Evolutionary conservation across 2,329 filamentous ascomycete genomes (phyloP).

Genomic region (Coniochaeta sp.): DNA sequence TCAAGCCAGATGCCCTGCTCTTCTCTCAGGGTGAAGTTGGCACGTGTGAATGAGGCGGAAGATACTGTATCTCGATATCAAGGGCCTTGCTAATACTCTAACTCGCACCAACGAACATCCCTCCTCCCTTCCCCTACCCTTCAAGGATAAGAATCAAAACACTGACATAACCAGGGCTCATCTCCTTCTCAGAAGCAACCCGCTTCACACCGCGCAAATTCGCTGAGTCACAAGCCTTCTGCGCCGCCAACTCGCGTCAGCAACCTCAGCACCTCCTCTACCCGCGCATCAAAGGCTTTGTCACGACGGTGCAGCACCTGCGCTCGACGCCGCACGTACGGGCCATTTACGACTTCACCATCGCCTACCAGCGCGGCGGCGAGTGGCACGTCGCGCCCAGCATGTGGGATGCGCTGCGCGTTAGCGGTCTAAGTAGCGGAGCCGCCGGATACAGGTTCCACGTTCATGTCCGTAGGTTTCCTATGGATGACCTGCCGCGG

Average conservation of each 20-base stretch:
- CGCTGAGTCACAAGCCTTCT: slow-evolving; percentile 42
- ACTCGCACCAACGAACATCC: neutral
- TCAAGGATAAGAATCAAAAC: neutral
- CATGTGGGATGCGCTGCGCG: slow-evolving; percentile 45
- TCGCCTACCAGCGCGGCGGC: slow-evolving; percentile 38
- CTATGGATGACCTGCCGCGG: slow-evolving; percentile 36
- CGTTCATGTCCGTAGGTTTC: slow-evolving; percentile 39
- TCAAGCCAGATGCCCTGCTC: neutral
- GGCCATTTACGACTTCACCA: slow-evolving; percentile 48
- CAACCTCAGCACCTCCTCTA: slow-evolving; percentile 52
- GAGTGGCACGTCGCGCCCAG: slow-evolving; percentile 37
- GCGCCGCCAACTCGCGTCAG: slow-evolving; percentile 37
- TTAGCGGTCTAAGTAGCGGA: slow-evolving; percentile 25
- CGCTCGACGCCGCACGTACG: slow-evolving; percentile 40
- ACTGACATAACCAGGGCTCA: slow-evolving; percentile 40
- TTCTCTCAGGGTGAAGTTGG: neutral
- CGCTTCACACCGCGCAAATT: slow-evolving; percentile 48
- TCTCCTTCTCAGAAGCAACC: slow-evolving; percentile 58
- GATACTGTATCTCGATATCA: neutral
- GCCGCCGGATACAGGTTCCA: slow-evolving; percentile 36
- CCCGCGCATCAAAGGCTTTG: slow-evolving; percentile 53
- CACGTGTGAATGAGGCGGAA: neutral
- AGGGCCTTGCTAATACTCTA: neutral
- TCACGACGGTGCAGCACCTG: slow-evolving; percentile 49
- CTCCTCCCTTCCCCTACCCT: neutral